Evolutionary conservation across 2,329 filamentous ascomycete species (phyloP).

Genomic region (Teratosphaeria nubilosa): DNA sequence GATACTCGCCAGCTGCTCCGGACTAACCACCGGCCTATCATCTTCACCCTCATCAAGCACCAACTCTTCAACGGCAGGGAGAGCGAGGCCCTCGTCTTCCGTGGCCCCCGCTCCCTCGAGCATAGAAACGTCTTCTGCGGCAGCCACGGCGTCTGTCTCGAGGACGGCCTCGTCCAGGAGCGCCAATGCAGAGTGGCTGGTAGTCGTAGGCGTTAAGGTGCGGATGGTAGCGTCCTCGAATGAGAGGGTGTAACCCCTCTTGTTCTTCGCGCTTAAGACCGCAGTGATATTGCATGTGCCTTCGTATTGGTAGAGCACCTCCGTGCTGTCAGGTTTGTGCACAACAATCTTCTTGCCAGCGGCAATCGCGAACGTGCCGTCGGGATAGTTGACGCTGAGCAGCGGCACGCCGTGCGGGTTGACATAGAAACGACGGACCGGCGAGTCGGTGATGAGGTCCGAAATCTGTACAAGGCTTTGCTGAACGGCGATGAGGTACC

Average conservation of each 20-base stretch:
- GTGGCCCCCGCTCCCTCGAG: not conserved
- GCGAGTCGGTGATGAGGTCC: constrained; percentile 65
- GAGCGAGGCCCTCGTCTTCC: not conserved
- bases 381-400: constrained; percentile 58
- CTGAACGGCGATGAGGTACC: constrained; percentile 66
- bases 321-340: constrained; percentile 52
- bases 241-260: constrained; percentile 63
- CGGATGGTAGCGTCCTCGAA: constrained; percentile 68
- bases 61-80: not conserved
- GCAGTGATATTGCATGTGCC: constrained; percentile 47
- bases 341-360: constrained; percentile 37
- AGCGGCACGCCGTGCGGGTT: constrained; percentile 7
- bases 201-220: constrained; percentile 25
- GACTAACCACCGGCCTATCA: constrained; percentile 51
- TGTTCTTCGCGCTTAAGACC: constrained; percentile 52
- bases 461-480: constrained; percentile 65
- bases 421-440: constrained; percentile 33
- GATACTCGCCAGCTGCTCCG: constrained; percentile 58
- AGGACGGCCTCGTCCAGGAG: not conserved
- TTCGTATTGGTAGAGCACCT: constrained; percentile 39
- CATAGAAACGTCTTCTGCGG: constrained; percentile 3
- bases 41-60: constrained; percentile 29
- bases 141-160: not conserved
- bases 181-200: not conserved
- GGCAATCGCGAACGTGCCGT: constrained; percentile 34